Evolutionary conservation across 1,284 basidiomycete genomes (phyloP).

Genomic region (Ustilago esculenta): DNA sequence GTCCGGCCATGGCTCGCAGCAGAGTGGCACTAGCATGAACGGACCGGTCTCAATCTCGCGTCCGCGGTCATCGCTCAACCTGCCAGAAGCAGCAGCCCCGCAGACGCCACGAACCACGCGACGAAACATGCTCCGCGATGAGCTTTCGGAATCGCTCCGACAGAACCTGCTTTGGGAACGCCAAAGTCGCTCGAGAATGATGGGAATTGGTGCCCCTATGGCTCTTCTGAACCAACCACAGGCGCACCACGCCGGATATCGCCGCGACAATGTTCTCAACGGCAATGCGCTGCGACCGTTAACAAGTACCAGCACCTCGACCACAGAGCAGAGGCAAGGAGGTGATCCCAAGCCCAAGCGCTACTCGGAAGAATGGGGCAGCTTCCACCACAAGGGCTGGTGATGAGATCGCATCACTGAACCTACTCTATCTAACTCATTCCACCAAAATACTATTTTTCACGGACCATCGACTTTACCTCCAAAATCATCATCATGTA

Average conservation of each 20-base stretch:
- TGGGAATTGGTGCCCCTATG: conserved; percentile 58
- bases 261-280: conserved; percentile 49
- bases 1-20: conserved; percentile 17
- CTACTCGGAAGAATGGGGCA: conserved; percentile 54
- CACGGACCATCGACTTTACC: background rate
- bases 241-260: conserved; percentile 4
- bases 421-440: background rate
- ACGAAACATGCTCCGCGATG: conserved; percentile 81
- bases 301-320: conserved; percentile 38
- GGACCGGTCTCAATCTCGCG: conserved; percentile 39
- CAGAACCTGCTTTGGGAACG: conserved; percentile 86
- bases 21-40: conserved; percentile 10
- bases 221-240: conserved; percentile 19
- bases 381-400: conserved; percentile 64
- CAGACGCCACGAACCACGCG: conserved; percentile 86
- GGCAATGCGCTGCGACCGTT: conserved; percentile 54
- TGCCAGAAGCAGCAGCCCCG: conserved; percentile 70
- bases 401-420: conserved; percentile 4
- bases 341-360: conserved; percentile 35
- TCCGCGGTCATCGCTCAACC: conserved; percentile 39
- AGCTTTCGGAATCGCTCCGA: conserved; percentile 84
- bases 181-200: conserved; percentile 61
- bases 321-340: conserved; percentile 11
- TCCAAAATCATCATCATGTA: conserved; percentile 12
- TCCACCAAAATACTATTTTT: background rate